Conservation (phyloP, 805 yeast species). For the Lipomyces starkeyi region DNA sequence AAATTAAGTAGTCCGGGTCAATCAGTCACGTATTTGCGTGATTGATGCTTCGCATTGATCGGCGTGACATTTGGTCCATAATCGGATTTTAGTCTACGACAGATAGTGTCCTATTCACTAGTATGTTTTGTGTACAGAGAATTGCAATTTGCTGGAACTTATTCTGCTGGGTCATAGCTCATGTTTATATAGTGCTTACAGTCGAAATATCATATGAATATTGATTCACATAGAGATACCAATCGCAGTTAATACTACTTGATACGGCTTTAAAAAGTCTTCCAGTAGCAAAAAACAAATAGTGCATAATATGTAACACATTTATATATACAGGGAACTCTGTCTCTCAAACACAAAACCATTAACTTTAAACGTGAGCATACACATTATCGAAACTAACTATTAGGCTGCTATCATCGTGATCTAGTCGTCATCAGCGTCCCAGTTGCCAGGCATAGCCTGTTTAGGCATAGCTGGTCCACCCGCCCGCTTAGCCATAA, state of each 20-base stretch:
- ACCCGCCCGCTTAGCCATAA: slow-evolving; percentile 98
- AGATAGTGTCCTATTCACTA: not conserved
- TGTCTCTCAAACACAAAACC: not conserved
- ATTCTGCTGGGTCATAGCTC: not conserved
- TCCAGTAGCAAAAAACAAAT: not conserved
- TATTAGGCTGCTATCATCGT: not conserved
- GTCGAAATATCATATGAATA: too few species aligned
- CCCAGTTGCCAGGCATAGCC: slow-evolving; percentile 94
- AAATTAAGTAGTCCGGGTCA: too few species aligned
- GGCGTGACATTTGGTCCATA: not conserved
- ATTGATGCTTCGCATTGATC: too few species aligned
- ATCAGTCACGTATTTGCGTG: too few species aligned
- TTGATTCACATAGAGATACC: too few species aligned
- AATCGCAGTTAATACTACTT: too few species aligned
- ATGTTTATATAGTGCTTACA: too few species aligned
- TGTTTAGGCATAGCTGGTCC: slow-evolving; percentile 92
- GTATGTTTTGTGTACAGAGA: too few species aligned
- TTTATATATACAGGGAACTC: not conserved
- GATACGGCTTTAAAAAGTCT: too few species aligned
- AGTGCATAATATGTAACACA: not conserved
- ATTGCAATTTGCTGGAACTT: too few species aligned
- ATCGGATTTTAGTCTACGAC: not conserved
- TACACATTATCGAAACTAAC: not conserved
- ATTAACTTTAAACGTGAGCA: not conserved
- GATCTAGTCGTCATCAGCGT: slow-evolving; percentile 67